Base-by-base conservation (phyloP, 2,329 filamentous ascomycete genomes). In the Exophiala aquamarina region DNA sequence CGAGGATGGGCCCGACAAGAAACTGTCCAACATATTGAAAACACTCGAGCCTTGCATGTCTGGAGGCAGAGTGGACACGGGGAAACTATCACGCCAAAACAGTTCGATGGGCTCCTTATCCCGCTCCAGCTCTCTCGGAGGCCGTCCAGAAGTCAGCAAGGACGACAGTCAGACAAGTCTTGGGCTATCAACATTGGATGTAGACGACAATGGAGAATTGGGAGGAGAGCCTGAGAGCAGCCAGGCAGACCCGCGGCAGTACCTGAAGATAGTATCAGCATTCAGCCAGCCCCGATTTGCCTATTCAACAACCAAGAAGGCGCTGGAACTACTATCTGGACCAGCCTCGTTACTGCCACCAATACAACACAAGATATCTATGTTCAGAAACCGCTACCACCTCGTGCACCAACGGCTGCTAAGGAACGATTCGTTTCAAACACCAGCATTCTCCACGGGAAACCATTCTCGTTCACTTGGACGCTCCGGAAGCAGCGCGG, bases 371-470 rank as follows among this genome's bases (percentile, higher is more conserved):
- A 95, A 95, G 67, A 95, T 89, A 2, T 75, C 82, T 3, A 74
- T 93, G 35, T 96, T 96, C 69, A 82, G 90, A 56, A 91, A 96
- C 65, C 81, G 91, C 54, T 97, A 94, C 66, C 87, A 95, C 60
- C 79, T 97, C 44, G 86, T 97, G 41, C 87, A 96, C 65, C 92
- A 97, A 66, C 84, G 93, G 14, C 79, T 97, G 14, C 79, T 97
- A 32, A 85, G 93, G 39, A 96, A 96, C 63, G 90, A 96, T 67
- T 84, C 88, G 15, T 98, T 98, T 60, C 91, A 96, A 65, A 83
- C 83, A 15, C 89, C 90, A 1, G 77, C 86, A 15, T 83, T 95
- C 45, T 81, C 85, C 6, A 77, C 78, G 2, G 76, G 78, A 11
- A 77, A 71, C 41, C 68, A 70, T n/a, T 39, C 44, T 33, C 71